Evolutionary conservation across 352 stramenopile species (phyloP), one percentile per base, ranked within the genome.

Genomic region (Saprolegnia diclina): DNA sequence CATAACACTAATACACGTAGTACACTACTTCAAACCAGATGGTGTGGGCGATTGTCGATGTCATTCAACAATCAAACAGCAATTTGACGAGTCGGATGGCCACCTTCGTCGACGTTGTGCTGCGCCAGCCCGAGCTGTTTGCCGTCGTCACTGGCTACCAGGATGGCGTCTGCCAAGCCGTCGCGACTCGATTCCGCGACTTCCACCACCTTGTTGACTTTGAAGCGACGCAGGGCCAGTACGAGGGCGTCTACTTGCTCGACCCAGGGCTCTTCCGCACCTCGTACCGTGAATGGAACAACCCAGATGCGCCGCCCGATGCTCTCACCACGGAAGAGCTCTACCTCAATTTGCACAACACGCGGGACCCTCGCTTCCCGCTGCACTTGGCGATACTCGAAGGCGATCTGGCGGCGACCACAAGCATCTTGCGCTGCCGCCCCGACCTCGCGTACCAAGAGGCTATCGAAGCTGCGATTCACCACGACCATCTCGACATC

Each of bases 341-440:
- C 29, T 35, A 19, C 21, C 50, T 57, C 50, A n/a, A 57, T 24
- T n/a, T 32, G 29, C 19, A 24, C 50, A n/a, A 57, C 5, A 35
- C 29, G 29, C 50, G 50, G 5, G 50, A 57, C 13, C 50, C 50
- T 18, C n/a, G 50, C n/a, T 24, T 57, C 13, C 50, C 50, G 21
- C 29, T 57, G 50, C 50, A 57, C 29, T 24, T 57, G 14, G 50
- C 50, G 50, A 57, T 57, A 7, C 10, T 57, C 29, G 50, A 57
- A 57, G 50, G 50, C n/a, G 29, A 57, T 19, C 50, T 57, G 19
- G 11, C n/a, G 6, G 14, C 21, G n/a, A 24, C 29, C 14, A 26
- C 26, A 24, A n/a, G 50, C n/a, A 19, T 57, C 50, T 14, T 57
- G 50, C 1, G 14, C 26, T 57, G 50, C 21, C 50, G 50, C n/a